Base-by-base conservation (phyloP, 495 filamentous ascomycete genomes). In the Aspergillus diversus region DNA sequence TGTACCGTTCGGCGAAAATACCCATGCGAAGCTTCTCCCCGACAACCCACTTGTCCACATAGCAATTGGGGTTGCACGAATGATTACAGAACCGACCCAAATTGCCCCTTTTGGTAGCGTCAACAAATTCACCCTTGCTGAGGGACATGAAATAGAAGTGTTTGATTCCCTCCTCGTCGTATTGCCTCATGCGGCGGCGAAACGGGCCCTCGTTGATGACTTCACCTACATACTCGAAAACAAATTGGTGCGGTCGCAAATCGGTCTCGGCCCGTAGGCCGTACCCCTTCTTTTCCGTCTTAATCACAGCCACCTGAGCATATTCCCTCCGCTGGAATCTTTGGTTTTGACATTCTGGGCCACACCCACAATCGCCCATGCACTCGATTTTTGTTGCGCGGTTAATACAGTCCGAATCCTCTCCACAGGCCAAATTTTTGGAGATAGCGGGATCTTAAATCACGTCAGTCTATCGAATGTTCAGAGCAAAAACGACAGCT, bases 101-200 rank as follows among this genome's bases (percentile, higher is more conserved):
- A 70, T 97, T 97, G 42, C 95, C 95, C 71, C 91, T 96, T 71
- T 96, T 97, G 33, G 95, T 99, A 11, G 95, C 95, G 76, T 99
- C 95, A 60, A 99, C 92, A 67, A 98, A 99, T 77, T 98, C 94
- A 66, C 87, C 91, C 75, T 96, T 96, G 71, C 86, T 94, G 59
- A 99, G 88, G 42, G 96, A 98, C 95, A 99, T 99, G 77, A 99
- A 99, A 75, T 99, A 99, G 73, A 99, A 99, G 76, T 99, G 95
- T 72, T 92, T 95, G 81, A 99, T 97, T 35, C 93, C 93, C 71
- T 97, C 92, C 59, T 93, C 86, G 69, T 95, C 91, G 73, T 99
- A 99, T 63, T 93, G 89, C 16, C 89, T 79, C 87, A 92, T 97
- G 58, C 95, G 91, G 61, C 85, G 85, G 54, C 92, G 90, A 70